Evolutionary conservation across 2,329 filamentous ascomycete genomes (phyloP).

Genomic region (Penicillium brasilianum): DNA sequence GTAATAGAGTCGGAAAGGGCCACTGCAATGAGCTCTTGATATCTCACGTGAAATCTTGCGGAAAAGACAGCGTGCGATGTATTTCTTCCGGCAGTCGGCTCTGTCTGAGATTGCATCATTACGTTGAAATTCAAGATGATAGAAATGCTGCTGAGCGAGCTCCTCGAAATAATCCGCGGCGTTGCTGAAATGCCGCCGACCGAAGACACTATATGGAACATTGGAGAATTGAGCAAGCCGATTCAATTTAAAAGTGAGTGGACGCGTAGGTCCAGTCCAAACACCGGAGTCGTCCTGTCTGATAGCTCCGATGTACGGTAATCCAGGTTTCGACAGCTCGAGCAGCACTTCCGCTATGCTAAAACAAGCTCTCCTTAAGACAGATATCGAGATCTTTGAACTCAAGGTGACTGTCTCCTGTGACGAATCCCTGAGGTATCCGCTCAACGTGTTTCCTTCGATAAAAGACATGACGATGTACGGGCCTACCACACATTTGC

Average conservation of each 20-base stretch:
- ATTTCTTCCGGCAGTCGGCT: conserved; percentile 35
- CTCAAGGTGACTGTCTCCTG: conserved; percentile 22
- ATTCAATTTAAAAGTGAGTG: conserved; percentile 37
- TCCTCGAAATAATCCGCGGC: conserved; percentile 36
- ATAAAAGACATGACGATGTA: conserved; percentile 36
- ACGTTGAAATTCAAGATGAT: conserved; percentile 35
- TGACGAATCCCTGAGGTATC: conserved; percentile 30
- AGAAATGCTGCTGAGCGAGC: conserved; percentile 33
- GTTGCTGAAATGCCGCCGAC: conserved; percentile 25
- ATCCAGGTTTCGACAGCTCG: conserved; percentile 33
- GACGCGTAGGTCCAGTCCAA: conserved; percentile 26
- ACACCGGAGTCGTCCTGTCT: conserved; percentile 16
- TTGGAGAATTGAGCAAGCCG: conserved; percentile 32
- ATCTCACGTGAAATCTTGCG: conserved; percentile 28
- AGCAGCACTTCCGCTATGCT: conserved; percentile 34
- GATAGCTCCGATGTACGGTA: conserved; percentile 34
- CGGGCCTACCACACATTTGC: conserved; percentile 28
- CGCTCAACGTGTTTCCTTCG: conserved; percentile 31
- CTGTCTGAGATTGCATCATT: conserved; percentile 34
- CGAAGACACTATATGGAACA: conserved; percentile 26
- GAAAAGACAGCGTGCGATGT: conserved; percentile 34
- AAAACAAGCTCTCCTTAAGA: conserved; percentile 32
- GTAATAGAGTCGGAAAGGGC: too few species aligned
- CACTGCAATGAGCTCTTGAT: too few species aligned
- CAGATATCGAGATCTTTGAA: conserved; percentile 22